Percentiles rank a stretch among this genome's conserved stretches.
Evolutionary conservation across 129 eudicot species (phyloP).

Genomic region (Chrysanthemum makinoi): DNA sequence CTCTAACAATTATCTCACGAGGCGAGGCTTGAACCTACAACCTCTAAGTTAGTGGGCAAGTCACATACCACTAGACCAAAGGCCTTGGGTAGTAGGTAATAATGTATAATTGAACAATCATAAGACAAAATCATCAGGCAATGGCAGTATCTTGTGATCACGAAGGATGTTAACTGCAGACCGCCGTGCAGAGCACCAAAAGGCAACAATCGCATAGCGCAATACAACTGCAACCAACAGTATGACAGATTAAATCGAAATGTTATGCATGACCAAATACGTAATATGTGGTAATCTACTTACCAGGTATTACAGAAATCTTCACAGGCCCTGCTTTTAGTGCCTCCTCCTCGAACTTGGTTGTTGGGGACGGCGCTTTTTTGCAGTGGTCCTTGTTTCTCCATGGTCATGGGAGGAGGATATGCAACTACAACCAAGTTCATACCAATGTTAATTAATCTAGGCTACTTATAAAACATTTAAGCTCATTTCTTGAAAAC

Average conservation of each 20-base stretch:
- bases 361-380: too few species aligned
- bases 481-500: too few species aligned
- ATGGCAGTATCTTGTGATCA: too few species aligned
- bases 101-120: too few species aligned
- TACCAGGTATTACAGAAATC: slow-evolving; percentile 64
- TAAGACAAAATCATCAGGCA: too few species aligned
- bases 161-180: too few species aligned
- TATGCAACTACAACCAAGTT: slow-evolving; percentile 34
- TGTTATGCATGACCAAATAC: background rate
- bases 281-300: background rate
- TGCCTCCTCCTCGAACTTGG: too few species aligned
- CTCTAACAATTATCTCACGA: too few species aligned
- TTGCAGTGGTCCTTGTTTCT: slow-evolving; percentile 11
- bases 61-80: background rate
- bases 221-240: slow-evolving; percentile 32
- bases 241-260: background rate
- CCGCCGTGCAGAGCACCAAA: slow-evolving; percentile 39
- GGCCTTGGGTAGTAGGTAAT: too few species aligned
- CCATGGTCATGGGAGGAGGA: slow-evolving; percentile 38
- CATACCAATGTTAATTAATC: background rate
- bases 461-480: background rate
- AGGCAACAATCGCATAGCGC: slow-evolving; percentile 54
- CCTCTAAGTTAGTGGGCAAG: too few species aligned
- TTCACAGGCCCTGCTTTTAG: slow-evolving; percentile 38
- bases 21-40: too few species aligned